Percentiles rank a stretch among this genome's conserved stretches.
Conservation (phyloP, 768 basidiomycete species). For the Pleurotus cornucopiae region DNA sequence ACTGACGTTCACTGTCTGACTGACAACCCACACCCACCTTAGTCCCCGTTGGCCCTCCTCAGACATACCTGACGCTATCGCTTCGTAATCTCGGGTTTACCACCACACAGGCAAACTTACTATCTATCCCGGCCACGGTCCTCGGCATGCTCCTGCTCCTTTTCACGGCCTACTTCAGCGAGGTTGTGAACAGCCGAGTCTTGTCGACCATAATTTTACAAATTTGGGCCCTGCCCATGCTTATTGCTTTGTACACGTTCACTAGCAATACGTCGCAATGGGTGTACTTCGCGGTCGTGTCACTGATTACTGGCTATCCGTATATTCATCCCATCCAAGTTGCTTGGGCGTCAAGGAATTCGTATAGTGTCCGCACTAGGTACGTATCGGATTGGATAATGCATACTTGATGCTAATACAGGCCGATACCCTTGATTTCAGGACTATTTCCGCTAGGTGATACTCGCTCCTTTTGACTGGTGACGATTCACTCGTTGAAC, state of each 20-base stretch:
- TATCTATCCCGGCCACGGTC: slow-evolving; percentile 56
- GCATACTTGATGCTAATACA: no score
- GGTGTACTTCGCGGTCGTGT: slow-evolving; percentile 51
- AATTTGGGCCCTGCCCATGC: slow-evolving; percentile 59
- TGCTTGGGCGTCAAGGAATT: slow-evolving; percentile 58
- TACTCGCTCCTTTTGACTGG: no score
- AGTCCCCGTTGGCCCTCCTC: slow-evolving; percentile 58
- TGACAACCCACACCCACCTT: background rate
- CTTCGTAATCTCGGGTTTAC: slow-evolving; percentile 61
- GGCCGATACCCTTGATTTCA: slow-evolving; percentile 1
- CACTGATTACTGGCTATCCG: slow-evolving; percentile 53
- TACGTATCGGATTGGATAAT: slow-evolving; percentile 22
- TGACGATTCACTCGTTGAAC: no score
- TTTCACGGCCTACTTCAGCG: slow-evolving; percentile 44
- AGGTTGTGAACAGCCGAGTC: slow-evolving; percentile 52
- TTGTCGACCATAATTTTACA: slow-evolving; percentile 48
- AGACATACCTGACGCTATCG: slow-evolving; percentile 60
- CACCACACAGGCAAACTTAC: slow-evolving; percentile 58
- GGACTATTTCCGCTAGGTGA: slow-evolving; percentile 32
- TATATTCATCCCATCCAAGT: slow-evolving; percentile 45
- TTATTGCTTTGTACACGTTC: slow-evolving; percentile 55
- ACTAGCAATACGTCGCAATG: slow-evolving; percentile 44
- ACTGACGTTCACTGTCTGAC: background rate
- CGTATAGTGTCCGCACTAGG: slow-evolving; percentile 54
- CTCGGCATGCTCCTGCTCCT: slow-evolving; percentile 47